Evolutionary conservation across 176 grass and related monocot genomes (phyloP), one percentile per base, ranked within the genome.

Genomic region (Chloris gayana): DNA sequence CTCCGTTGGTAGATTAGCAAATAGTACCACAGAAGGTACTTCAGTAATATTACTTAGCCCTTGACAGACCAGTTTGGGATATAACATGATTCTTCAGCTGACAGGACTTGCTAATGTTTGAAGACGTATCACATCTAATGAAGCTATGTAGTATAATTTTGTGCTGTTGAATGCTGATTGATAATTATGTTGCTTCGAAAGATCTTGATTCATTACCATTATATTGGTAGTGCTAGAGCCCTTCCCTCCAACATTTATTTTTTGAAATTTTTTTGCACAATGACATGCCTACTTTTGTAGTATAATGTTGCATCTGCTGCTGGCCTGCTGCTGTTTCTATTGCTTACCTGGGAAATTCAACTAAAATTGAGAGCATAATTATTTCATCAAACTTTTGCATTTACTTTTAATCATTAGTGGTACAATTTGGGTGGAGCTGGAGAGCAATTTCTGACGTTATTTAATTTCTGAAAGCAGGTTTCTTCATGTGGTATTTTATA

Each of bases 401-500:
- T 73, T 75, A 1, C 5, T 33, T 12, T 35, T 26, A 75, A 32
- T 37, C 47, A 75, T 68, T 72, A 9, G 11, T 13, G 38, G 2
- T 62, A 19, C 14, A 62, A 60, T 53, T 87, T 50, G 9, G 49
- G 21, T 63, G 24, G 19, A 81, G 17, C 67, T 63, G 21, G 54
- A 32, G 32, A 64, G 7, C n/a, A 75, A 6, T 17, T 47, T 22
- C 61, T 87, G 74, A 83, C 66, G 56, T 39, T 62, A 7, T 81
- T 78, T 49, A 38, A 77, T 37, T 74, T 53, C 27, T 86, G 75
- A 50, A 62, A 56, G 74, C 72, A 95, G 96, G 90, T 94, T 86
- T 89, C 90, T 98, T 45, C 92, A 98, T 64, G 81, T 98, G 22
- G 79, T 98, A 39, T 88, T 98, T 80, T 95, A 98, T 73, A 98